A percentile compares a stretch with the other conserved stretches of the same genome.
Conservation (phyloP, 1,139 yeast genomes). For the Geotrichum reessii region DNA sequence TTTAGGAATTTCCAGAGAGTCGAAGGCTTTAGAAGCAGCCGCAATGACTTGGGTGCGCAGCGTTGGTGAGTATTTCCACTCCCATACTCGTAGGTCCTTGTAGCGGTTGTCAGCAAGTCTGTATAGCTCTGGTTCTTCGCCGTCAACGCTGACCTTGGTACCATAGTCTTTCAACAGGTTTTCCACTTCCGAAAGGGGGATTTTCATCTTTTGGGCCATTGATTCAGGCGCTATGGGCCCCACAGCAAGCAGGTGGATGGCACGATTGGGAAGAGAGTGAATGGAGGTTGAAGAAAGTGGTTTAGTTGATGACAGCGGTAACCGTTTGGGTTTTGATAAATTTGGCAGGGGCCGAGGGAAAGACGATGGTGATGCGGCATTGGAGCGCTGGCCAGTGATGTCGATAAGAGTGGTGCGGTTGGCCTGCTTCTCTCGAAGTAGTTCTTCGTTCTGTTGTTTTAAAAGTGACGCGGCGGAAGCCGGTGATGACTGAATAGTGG, state of each 20-base stretch:
- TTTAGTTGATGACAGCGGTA: constrained; percentile 21
- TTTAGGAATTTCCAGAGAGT: constrained; percentile 28
- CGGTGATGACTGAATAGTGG: constrained; percentile 21
- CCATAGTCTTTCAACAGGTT: constrained; percentile 32
- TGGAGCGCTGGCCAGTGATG: constrained; percentile 21
- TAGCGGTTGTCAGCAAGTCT: constrained; percentile 31
- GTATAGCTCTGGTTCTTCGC: constrained; percentile 1
- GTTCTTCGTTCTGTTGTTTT: constrained; percentile 23
- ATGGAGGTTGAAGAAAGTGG: constrained; percentile 29
- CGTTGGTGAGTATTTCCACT: constrained; percentile 35
- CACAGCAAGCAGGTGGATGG: constrained; percentile 37
- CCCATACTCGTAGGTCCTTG: constrained; percentile 37
- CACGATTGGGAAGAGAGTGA: constrained; percentile 30
- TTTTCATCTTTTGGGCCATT: constrained; percentile 32
- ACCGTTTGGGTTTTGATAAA: constrained; percentile 17
- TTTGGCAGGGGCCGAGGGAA: background rate
- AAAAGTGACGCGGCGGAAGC: constrained; percentile 20
- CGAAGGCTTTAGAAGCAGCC: constrained; percentile 33
- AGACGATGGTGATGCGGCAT: constrained; percentile 18
- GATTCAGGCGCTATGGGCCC: constrained; percentile 27
- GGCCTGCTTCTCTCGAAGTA: constrained; percentile 25
- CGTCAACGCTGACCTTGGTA: constrained; percentile 4
- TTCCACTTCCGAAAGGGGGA: constrained; percentile 29
- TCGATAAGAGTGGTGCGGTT: constrained; percentile 24
- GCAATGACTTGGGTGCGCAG: constrained; percentile 33